Percentiles rank a stretch among this genome's conserved stretches.
These are phyloP conservation scores for Penstemon barbatus DNA, from an alignment of 257 asterid species.

Conservation along the genomic window DNA sequence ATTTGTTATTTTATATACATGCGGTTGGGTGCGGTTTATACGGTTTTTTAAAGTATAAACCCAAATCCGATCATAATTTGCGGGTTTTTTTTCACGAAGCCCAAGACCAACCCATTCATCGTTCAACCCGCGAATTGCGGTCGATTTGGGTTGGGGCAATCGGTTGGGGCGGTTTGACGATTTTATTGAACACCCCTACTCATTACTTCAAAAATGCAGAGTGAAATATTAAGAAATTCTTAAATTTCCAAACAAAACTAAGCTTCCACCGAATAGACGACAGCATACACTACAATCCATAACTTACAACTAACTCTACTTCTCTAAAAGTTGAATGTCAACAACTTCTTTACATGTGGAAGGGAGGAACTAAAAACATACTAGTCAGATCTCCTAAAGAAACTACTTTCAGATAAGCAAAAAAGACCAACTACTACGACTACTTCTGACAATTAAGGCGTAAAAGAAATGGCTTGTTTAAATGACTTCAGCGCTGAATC, in stretches of 20 bases:
- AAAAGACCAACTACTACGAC: too few species aligned
- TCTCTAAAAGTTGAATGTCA: neutral
- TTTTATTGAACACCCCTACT: too few species aligned
- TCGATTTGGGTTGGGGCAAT: too few species aligned
- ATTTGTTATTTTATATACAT: too few species aligned
- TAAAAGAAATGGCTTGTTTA: constrained; percentile 53
- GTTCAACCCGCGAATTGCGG: too few species aligned
- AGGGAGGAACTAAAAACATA: constrained; percentile 21
- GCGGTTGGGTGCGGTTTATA: too few species aligned
- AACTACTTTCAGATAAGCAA: neutral
- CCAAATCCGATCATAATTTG: too few species aligned
- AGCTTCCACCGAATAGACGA: constrained; percentile 25
- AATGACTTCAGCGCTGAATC: constrained; percentile 63
- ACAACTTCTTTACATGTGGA: constrained; percentile 47
- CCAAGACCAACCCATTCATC: too few species aligned
- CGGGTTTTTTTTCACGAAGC: too few species aligned
- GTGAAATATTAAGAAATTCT: neutral
- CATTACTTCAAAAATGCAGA: too few species aligned
- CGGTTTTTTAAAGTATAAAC: too few species aligned
- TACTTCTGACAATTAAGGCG: constrained; percentile 34
- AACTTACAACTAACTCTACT: constrained; percentile 39
- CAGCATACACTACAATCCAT: constrained; percentile 29
- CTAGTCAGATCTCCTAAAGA: neutral
- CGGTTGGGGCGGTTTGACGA: too few species aligned
- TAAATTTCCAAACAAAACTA: neutral